Conservation (phyloP, 116 monocot species). For the Posidonia oceanica region DNA sequence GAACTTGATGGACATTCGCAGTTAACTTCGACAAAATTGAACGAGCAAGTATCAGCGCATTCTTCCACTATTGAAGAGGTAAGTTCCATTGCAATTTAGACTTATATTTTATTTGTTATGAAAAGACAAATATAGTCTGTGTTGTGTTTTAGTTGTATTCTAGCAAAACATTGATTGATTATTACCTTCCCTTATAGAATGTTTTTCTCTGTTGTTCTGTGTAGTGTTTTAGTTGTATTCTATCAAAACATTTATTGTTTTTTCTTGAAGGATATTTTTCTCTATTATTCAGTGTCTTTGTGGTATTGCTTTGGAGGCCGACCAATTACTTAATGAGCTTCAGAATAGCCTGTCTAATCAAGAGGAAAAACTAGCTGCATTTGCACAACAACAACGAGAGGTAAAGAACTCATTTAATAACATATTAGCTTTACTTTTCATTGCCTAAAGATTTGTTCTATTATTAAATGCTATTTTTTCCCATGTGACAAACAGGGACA, state of each 20-base stretch:
- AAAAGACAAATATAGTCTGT: too few species aligned
- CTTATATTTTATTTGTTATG: neutral
- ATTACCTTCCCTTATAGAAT: neutral
- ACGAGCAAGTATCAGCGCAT: constrained; percentile 59
- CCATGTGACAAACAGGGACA: constrained; percentile 45
- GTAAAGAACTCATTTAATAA: constrained; percentile 12
- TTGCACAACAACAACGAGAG: constrained; percentile 78
- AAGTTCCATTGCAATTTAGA: constrained; percentile 13
- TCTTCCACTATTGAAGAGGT: constrained; percentile 70
- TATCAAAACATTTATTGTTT: too few species aligned
- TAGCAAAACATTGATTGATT: neutral
- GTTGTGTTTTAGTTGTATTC: neutral
- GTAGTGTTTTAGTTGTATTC: constrained; percentile 81
- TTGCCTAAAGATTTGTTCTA: too few species aligned
- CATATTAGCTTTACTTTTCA: too few species aligned
- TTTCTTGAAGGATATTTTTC: neutral
- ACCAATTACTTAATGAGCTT: constrained; percentile 77
- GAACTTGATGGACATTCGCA: constrained; percentile 77
- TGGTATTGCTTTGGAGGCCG: constrained; percentile 64
- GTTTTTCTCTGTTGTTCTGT: neutral
- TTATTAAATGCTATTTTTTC: too few species aligned
- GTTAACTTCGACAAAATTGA: constrained; percentile 54
- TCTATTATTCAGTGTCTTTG: constrained; percentile 52
- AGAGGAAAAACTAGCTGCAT: constrained; percentile 64
- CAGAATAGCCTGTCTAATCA: constrained; percentile 55